A percentile compares a stretch with the other conserved stretches of the same genome.
phyloP scores from a whole-genome alignment of 495 filamentous ascomycete species.

The Penicillium pulvis region DNA sequence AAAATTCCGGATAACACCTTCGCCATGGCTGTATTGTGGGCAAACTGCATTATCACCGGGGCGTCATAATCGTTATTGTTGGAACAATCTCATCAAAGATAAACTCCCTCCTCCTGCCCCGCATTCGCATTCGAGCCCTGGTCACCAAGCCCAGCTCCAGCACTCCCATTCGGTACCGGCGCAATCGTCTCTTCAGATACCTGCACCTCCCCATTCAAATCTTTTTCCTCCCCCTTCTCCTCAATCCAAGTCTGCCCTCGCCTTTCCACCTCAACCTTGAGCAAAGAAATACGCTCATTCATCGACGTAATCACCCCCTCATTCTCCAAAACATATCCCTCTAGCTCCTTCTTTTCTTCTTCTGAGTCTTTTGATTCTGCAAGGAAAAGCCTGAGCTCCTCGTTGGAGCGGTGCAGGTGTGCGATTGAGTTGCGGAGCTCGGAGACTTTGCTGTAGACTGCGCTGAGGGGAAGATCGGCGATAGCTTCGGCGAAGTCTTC shows the following conservation, averaged over 20 bases:
- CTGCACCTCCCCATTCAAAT: constrained; percentile 19
- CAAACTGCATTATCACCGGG: background rate
- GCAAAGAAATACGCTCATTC: constrained; percentile 66
- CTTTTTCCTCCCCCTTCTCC: constrained; percentile 35
- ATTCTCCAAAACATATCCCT: constrained; percentile 63
- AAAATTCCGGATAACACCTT: background rate
- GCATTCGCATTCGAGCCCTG: constrained; percentile 17
- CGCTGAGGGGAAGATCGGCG: constrained; percentile 66
- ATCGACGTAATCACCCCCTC: constrained; percentile 71
- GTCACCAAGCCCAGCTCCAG: constrained; percentile 29
- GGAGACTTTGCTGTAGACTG: constrained; percentile 75
- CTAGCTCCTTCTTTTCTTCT: constrained; percentile 64
- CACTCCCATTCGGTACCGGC: constrained; percentile 31
- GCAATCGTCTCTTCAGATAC: background rate
- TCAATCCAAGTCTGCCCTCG: constrained; percentile 74
- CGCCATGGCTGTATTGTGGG: background rate
- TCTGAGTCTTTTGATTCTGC: constrained; percentile 52
- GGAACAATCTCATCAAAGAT: constrained; percentile 51
- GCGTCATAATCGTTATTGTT: background rate
- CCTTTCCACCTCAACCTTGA: constrained; percentile 73
- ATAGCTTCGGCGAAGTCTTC: constrained; percentile 66
- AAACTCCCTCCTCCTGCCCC: constrained; percentile 58
- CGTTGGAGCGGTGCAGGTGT: constrained; percentile 79
- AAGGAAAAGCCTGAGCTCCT: constrained; percentile 63
- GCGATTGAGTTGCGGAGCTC: constrained; percentile 82